phyloP scores from a whole-genome alignment of 371 early-diverging fungal genomes.

The Circinella minor region DNA sequence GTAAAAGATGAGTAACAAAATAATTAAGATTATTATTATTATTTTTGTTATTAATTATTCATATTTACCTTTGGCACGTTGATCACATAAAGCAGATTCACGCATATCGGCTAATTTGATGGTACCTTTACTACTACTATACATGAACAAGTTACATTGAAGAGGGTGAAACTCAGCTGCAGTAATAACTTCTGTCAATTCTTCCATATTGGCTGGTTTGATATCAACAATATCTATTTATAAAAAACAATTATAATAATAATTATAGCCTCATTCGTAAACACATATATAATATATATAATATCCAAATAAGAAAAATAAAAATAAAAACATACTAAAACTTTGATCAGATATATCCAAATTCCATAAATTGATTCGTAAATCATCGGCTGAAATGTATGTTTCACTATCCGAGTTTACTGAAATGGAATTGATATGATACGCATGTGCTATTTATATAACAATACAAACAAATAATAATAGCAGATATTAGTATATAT shows the following conservation, averaged over 20 bases:
- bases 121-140: constrained; percentile 91
- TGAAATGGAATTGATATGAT: constrained; percentile 95
- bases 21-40: too few species aligned
- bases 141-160: constrained; percentile 90
- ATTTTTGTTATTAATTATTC: background rate
- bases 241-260: background rate
- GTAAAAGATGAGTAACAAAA: too few species aligned
- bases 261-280: background rate
- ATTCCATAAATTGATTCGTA: constrained; percentile 95
- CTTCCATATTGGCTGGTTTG: constrained; percentile 95
- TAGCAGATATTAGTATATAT: background rate
- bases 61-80: constrained; percentile 68
- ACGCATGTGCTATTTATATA: constrained; percentile 79
- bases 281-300: background rate
- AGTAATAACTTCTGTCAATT: constrained; percentile 96
- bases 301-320: background rate
- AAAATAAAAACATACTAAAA: constrained; percentile 56
- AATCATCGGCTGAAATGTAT: constrained; percentile 91
- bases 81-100: constrained; percentile 84
- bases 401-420: constrained; percentile 92
- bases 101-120: constrained; percentile 93
- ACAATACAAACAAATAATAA: too few species aligned
- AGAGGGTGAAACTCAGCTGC: constrained; percentile 91
- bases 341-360: constrained; percentile 86
- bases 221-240: constrained; percentile 95